Evolutionary conservation across 139 green algal genomes (phyloP).

Genomic region (Tetraselmis striata): DNA sequence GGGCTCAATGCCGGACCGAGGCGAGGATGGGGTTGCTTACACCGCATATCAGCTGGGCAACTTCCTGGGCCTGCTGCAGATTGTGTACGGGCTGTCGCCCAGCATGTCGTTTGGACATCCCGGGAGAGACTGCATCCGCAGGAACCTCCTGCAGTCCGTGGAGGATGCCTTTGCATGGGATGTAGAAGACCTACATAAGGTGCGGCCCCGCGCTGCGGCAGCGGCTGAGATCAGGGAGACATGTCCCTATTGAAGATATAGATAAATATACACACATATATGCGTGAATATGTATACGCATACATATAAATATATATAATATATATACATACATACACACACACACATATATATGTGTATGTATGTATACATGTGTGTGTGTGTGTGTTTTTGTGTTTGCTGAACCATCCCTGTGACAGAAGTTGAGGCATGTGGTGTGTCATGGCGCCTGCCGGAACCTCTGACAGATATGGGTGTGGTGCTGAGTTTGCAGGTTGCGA

Average conservation of each 20-base stretch:
- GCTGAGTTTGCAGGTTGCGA: not conserved
- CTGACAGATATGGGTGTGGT: no score
- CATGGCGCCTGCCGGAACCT: no score
- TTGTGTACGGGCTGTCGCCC: not conserved
- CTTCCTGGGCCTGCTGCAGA: not conserved
- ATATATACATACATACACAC: no score
- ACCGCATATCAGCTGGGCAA: not conserved
- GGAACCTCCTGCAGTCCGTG: not conserved
- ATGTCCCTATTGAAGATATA: no score
- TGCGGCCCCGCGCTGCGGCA: not conserved
- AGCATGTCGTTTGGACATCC: not conserved
- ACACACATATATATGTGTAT: no score
- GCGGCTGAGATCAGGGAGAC: no score
- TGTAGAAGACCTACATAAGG: not conserved
- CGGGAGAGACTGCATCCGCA: not conserved
- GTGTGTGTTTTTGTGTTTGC: not conserved
- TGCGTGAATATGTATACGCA: no score
- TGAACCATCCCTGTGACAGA: no score
- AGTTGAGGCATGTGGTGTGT: no score
- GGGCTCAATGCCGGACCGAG: not conserved
- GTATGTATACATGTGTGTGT: no score
- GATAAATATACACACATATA: no score
- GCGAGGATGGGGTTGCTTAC: not conserved
- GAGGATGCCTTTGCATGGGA: not conserved
- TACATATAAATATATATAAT: no score